These are phyloP conservation scores for Lumnitzera littorea DNA, from an alignment of 345 rosid species.

Conservation along the genomic window DNA sequence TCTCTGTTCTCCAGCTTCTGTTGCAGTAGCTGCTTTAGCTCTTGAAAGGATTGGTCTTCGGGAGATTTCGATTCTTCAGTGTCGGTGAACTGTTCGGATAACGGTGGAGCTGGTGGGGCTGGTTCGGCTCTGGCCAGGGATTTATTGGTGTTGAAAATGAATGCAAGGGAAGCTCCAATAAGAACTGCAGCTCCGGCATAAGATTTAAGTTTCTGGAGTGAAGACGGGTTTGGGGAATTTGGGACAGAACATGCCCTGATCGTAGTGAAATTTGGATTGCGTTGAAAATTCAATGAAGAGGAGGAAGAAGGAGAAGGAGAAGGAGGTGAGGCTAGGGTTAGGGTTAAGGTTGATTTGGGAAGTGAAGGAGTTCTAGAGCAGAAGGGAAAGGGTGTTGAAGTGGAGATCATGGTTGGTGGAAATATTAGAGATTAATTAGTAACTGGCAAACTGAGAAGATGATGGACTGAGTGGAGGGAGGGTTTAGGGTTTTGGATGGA, in stretches of 20 bases:
- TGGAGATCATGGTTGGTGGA: background rate
- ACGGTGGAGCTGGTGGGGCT: conserved; percentile 24
- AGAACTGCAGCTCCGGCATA: conserved; percentile 47
- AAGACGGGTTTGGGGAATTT: conserved; percentile 2
- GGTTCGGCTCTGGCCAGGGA: conserved; percentile 51
- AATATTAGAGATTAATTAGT: too few relatives aligned
- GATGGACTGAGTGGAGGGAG: too few relatives aligned
- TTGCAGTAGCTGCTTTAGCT: conserved; percentile 50
- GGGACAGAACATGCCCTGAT: conserved; percentile 19
- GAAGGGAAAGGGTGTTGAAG: conserved; percentile 18
- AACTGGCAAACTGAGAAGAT: too few relatives aligned
- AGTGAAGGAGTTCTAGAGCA: conserved; percentile 18
- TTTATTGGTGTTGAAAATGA: conserved; percentile 30
- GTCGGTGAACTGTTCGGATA: conserved; percentile 22
- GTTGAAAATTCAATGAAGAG: background rate
- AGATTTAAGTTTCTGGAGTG: conserved; percentile 28
- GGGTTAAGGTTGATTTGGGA: background rate
- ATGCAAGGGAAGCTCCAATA: conserved; percentile 40
- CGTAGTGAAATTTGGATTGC: conserved; percentile 2
- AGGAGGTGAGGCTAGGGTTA: background rate
- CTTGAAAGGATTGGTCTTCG: conserved; percentile 33
- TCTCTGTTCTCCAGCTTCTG: conserved; percentile 70
- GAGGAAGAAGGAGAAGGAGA: conserved; percentile 10
- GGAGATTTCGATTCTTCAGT: conserved; percentile 16
- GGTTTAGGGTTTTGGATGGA: too few relatives aligned